Base-by-base conservation (phyloP, 768 basidiomycete genomes). In the Mycena floridula region DNA sequence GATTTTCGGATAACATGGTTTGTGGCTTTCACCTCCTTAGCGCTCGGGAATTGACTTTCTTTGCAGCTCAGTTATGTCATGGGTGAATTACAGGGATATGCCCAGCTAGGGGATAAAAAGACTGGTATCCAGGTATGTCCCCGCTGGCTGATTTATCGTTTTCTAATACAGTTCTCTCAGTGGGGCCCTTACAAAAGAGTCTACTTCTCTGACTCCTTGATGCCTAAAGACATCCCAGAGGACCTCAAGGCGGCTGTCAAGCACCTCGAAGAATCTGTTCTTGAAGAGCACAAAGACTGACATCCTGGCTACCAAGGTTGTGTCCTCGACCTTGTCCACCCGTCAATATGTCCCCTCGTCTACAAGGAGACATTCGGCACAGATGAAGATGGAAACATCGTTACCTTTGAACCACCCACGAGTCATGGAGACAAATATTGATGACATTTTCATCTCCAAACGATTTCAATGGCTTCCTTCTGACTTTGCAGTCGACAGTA, bases 241-340 rank as follows among this genome's bases (percentile, higher is more conserved):
- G 48, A 40, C 25, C 55, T 70, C 7, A 50, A 59, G 11, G 28
- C 50, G 4, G 63, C 53, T 13, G 53, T 60, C n/a, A 43, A 35
- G 5, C 21, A 43, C 5, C 66, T 73, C 25, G 68, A 75, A 47
- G 49, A 60, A 35, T n/a, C n/a, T n/a, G 58, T 68, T 5, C 61
- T 66, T 0, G 65, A 62, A 4, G 54, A 55, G 0, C 22, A 58
- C 40, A 66, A 62, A 30, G 73, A 75, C 51, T 75, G 73, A 72
- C 72, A 74, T 49, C 73, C 73, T 5, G 59, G 62, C 3, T 68
- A 68, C 1, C 58, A 73, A 46, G 54, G 60, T 4, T 64, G 65
- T 38, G 72, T 74, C 0, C 64, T 70, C 32, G 70, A 74, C 45
- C 58, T 74, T 20, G 32, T 35, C 32, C 32, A 35, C 18, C 32